These are phyloP conservation scores for Lasiodiplodia gonubiensis DNA, from an alignment of 2,329 filamentous ascomycete species.

Conservation along the genomic window DNA sequence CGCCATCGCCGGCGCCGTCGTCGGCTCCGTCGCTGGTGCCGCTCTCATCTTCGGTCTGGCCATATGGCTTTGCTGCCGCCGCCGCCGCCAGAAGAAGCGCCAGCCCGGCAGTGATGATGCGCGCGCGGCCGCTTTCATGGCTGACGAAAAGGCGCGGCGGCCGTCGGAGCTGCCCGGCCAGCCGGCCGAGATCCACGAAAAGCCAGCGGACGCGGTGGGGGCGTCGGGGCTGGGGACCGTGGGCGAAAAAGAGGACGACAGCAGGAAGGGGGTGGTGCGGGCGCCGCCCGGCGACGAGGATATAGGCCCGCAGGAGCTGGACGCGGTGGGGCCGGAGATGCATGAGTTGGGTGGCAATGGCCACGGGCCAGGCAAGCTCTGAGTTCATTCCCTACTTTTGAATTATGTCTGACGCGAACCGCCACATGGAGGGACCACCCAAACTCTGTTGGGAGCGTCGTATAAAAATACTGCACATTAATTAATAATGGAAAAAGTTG, in stretches of 20 bases:
- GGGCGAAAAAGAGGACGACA: background rate
- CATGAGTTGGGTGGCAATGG: background rate
- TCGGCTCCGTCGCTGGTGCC: constrained; percentile 16
- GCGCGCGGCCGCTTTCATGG: background rate
- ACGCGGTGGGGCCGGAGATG: background rate
- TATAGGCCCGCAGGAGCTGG: background rate
- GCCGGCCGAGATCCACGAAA: background rate
- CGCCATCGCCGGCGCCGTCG: constrained; percentile 3
- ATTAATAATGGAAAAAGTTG: too few relatives aligned
- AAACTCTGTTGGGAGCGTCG: too few relatives aligned
- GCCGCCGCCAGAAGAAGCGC: background rate
- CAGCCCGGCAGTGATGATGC: background rate
- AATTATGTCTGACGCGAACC: too few relatives aligned
- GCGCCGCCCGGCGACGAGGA: background rate
- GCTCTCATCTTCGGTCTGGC: background rate
- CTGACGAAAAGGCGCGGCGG: background rate
- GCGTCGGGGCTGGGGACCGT: background rate
- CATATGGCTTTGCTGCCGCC: background rate
- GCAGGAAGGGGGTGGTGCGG: background rate
- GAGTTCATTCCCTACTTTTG: too few relatives aligned
- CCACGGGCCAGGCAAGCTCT: too few relatives aligned
- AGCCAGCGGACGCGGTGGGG: background rate
- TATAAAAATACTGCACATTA: too few relatives aligned
- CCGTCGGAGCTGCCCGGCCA: background rate
- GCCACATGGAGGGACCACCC: too few relatives aligned